Evolutionary conservation across 1,284 basidiomycete genomes (phyloP).

Genomic region (Macrocybe sp.): DNA sequence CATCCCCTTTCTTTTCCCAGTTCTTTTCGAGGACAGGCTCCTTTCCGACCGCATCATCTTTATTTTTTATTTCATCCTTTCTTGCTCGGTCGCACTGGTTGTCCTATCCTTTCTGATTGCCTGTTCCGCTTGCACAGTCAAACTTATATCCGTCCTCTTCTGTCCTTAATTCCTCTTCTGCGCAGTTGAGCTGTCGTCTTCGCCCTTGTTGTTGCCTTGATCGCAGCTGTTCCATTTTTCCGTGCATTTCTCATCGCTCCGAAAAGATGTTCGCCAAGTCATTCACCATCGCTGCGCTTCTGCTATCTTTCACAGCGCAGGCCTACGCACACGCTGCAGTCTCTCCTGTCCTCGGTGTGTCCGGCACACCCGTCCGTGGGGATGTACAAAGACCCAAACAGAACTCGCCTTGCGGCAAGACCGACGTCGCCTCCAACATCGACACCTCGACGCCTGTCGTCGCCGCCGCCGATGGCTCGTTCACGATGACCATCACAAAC

Average conservation of each 20-base stretch:
- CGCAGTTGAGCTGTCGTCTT: too few relatives aligned
- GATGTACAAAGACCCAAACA: conserved; percentile 42
- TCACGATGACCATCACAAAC: conserved; percentile 39
- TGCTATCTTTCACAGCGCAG: conserved; percentile 29
- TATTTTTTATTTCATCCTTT: neutral
- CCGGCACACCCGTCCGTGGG: conserved; percentile 30
- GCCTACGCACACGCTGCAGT: conserved; percentile 42
- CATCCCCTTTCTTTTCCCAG: neutral
- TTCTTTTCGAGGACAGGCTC: neutral
- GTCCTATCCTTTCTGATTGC: conserved; percentile 1
- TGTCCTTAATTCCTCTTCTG: too few relatives aligned
- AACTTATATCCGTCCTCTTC: too few relatives aligned
- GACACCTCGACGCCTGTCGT: conserved; percentile 37
- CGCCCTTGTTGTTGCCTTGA: too few relatives aligned
- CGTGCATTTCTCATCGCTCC: conserved; percentile 7
- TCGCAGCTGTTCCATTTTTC: conserved; percentile 6
- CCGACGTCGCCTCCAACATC: conserved; percentile 36
- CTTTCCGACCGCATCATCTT: conserved; percentile 2
- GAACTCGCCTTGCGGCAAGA: conserved; percentile 37
- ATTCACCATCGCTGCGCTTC: conserved; percentile 22
- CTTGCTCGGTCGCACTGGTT: neutral
- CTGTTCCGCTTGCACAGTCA: too few relatives aligned
- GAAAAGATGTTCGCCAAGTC: conserved; percentile 31
- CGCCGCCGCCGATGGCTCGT: conserved; percentile 36
- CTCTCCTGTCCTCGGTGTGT: conserved; percentile 42